A percentile compares a stretch with the other conserved stretches of the same genome.
These are phyloP conservation scores for Gentiana dahurica DNA, from an alignment of 257 asterid species.

Conservation along the genomic window DNA sequence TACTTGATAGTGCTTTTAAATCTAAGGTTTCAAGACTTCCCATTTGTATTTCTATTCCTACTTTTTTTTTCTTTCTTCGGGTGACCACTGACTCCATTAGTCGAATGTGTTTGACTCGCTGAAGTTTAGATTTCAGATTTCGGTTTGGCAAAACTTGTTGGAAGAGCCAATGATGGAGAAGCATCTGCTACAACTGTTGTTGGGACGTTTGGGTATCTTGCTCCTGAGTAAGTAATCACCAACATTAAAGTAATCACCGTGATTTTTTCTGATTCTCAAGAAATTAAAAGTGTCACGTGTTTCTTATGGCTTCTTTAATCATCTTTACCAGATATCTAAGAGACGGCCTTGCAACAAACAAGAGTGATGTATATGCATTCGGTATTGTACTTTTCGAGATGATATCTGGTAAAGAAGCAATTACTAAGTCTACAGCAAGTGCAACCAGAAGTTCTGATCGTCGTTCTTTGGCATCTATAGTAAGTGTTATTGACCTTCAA, in stretches of 20 bases:
- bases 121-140: slow-evolving; percentile 74
- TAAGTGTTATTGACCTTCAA: slow-evolving; percentile 29
- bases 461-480: slow-evolving; percentile 80
- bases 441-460: slow-evolving; percentile 57
- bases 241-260: neutral
- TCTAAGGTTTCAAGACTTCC: slow-evolving; percentile 52
- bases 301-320: slow-evolving; percentile 16
- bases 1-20: slow-evolving; percentile 74
- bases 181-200: slow-evolving; percentile 89
- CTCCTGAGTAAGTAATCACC: slow-evolving; percentile 74
- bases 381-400: slow-evolving; percentile 87
- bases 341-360: slow-evolving; percentile 76
- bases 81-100: slow-evolving; percentile 3
- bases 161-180: slow-evolving; percentile 66
- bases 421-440: slow-evolving; percentile 29
- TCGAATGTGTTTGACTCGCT: slow-evolving; percentile 16
- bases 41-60: neutral
- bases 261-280: too few species aligned
- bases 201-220: slow-evolving; percentile 90
- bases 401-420: slow-evolving; percentile 86
- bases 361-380: slow-evolving; percentile 93
- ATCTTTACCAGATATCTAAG: slow-evolving; percentile 57
- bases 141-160: slow-evolving; percentile 86
- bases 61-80: neutral
- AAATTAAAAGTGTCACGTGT: neutral